Evolutionary conservation across 2,329 filamentous ascomycete genomes (phyloP).

Genomic region (Lanzia echinophila): DNA sequence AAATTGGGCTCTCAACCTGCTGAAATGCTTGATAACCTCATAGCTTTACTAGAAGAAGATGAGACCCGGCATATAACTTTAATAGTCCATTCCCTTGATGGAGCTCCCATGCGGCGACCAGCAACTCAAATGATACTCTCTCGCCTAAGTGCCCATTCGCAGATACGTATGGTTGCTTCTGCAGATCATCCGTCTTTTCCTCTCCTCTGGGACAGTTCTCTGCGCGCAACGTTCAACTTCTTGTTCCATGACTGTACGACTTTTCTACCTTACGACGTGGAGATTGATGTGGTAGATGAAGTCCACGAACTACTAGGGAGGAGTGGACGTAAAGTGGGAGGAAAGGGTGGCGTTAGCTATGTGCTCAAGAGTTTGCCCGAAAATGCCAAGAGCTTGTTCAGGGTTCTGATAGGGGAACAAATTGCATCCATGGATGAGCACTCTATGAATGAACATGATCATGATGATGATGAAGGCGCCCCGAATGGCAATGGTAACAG

Average conservation of each 20-base stretch:
- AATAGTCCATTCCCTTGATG: constrained; percentile 82
- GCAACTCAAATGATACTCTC: constrained; percentile 66
- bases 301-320: constrained; percentile 83
- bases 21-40: constrained; percentile 61
- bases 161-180: constrained; percentile 68
- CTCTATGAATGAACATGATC: constrained; percentile 36
- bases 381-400: constrained; percentile 83
- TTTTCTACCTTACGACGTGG: constrained; percentile 65
- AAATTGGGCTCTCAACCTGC: constrained; percentile 47
- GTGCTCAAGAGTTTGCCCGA: constrained; percentile 86
- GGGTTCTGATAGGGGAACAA: constrained; percentile 77
- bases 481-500: constrained; percentile 18
- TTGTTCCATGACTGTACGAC: constrained; percentile 93
- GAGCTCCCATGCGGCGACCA: constrained; percentile 64
- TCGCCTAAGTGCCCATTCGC: constrained; percentile 66
- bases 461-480: constrained; percentile 29
- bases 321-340: constrained; percentile 71
- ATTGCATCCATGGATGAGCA: constrained; percentile 58
- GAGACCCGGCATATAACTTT: constrained; percentile 50
- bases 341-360: constrained; percentile 85
- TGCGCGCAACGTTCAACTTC: constrained; percentile 79
- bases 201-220: constrained; percentile 79
- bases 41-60: constrained; percentile 50
- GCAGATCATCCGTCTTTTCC: constrained; percentile 84
- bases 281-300: constrained; percentile 81